Evolutionary conservation across 306 rosid species (phyloP).

Genomic region (Chamaecrista fasciculata): DNA sequence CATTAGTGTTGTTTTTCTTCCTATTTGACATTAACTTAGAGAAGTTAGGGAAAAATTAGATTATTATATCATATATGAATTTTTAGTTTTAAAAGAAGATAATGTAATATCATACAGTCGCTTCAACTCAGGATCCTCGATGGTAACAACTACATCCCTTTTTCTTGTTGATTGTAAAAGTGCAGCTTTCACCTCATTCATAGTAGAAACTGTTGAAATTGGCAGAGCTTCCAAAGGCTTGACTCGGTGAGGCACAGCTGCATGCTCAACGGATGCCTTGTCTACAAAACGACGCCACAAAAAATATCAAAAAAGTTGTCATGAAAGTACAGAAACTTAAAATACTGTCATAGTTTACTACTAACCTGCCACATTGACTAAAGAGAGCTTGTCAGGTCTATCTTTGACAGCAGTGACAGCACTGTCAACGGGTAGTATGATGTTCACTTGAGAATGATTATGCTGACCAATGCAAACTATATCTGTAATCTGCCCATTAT

Average conservation of each 20-base stretch:
- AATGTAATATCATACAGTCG: slow-evolving; percentile 62
- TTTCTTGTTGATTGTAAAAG: slow-evolving; percentile 37
- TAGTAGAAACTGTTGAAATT: slow-evolving; percentile 38
- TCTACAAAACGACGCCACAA: slow-evolving; percentile 46
- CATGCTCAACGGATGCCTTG: slow-evolving; percentile 41
- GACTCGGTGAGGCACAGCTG: slow-evolving; percentile 35
- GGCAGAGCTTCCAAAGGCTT: slow-evolving; percentile 41
- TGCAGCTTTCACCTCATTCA: slow-evolving; percentile 43
- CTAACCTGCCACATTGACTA: slow-evolving; percentile 52
- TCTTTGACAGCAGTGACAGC: slow-evolving; percentile 43
- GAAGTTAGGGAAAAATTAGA: slow-evolving; percentile 31
- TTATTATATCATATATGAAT: slow-evolving; percentile 21
- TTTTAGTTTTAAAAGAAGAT: slow-evolving; percentile 1
- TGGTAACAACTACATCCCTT: slow-evolving; percentile 35
- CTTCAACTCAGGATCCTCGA: slow-evolving; percentile 56
- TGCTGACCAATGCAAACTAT: slow-evolving; percentile 74
- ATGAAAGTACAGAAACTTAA: slow-evolving; percentile 37
- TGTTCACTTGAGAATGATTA: slow-evolving; percentile 62
- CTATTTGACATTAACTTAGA: slow-evolving; percentile 41
- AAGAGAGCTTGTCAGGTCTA: slow-evolving; percentile 40
- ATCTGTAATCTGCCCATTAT: slow-evolving; percentile 58
- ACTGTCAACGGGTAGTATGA: slow-evolving; percentile 47
- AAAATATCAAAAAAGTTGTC: slow-evolving; percentile 34
- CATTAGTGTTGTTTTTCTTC: slow-evolving; percentile 51
- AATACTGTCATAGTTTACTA: slow-evolving; percentile 23